Evolutionary conservation across 352 stramenopile species (phyloP), one percentile per base, ranked within the genome.

Genomic region (Paralagenidium karlingii): DNA sequence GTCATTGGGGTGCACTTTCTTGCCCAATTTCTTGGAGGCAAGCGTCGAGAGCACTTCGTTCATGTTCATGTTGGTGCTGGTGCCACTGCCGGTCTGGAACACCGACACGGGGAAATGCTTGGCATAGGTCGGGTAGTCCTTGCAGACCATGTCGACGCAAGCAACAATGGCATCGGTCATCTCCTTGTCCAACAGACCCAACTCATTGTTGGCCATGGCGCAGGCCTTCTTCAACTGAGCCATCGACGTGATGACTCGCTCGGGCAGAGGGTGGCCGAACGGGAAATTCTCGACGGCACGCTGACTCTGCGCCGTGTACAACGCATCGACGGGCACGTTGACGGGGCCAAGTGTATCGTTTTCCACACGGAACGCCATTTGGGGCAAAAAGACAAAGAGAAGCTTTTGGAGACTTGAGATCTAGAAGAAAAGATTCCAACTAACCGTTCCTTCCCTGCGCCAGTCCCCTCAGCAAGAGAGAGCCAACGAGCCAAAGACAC

Each of bases 1-100:
- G 51, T 82, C 68, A 48, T 82, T 82, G 24, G 68, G 68, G 46
- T 78, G 64, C n/a, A 98, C 84, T 6, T 78, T 88, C 12, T 48
- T 56, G 42, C 80, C 82, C 6, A 96, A 67, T 43, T 53, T 51
- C 38, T 61, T 63, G 24, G 71, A 74, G 28, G 90, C 88, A 24
- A 93, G 62, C 49, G 96, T 97, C 12, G 86, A 71, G 27, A 98
- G 64, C 3, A 98, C 92, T 64, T 98, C 89, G 65, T 98, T 98
- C 16, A 95, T 80, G 64, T 98, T 98, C 94, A 98, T 98, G 65
- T 98, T 98, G 26, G 87, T 97, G 53, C 96, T 93, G n/a, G 94
- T 98, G 20, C 94, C 94, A 37, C 62, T 86, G 28, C 94, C 91
- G 6, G 89, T 97, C 58, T 98, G 93, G 56, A 69, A 79, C 39